phyloP scores from a whole-genome alignment of 345 rosid genomes.

The Brassica napus region Da-Ae NC_063451.1:46884501-46885000 shows the following conservation, averaged over 20 bases:
- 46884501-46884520: conserved; percentile 28
- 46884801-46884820: conserved; percentile 89
- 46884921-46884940: conserved; percentile 69
- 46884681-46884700: conserved; percentile 43
- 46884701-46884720: conserved; percentile 38
- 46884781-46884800: conserved; percentile 93
- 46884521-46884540: conserved; percentile 37
- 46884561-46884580: not conserved
- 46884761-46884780: conserved; percentile 69
- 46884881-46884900: conserved; percentile 57
- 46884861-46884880: conserved; percentile 74
- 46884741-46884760: conserved; percentile 83
- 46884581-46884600: not conserved
- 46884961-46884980: not conserved
- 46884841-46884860: conserved; percentile 60
- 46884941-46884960: conserved; percentile 63
- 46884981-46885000: not conserved
- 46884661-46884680: conserved; percentile 36
- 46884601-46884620: conserved; percentile 6
- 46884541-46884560: conserved; percentile 40
- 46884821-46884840: conserved; percentile 73
- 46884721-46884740: conserved; percentile 57
- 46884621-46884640: not conserved
- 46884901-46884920: conserved; percentile 63
- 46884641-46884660: conserved; percentile 34